These are phyloP conservation scores for Didymella glomerata DNA, from an alignment of 2,329 filamentous ascomycete species.

Conservation along the genomic window DNA sequence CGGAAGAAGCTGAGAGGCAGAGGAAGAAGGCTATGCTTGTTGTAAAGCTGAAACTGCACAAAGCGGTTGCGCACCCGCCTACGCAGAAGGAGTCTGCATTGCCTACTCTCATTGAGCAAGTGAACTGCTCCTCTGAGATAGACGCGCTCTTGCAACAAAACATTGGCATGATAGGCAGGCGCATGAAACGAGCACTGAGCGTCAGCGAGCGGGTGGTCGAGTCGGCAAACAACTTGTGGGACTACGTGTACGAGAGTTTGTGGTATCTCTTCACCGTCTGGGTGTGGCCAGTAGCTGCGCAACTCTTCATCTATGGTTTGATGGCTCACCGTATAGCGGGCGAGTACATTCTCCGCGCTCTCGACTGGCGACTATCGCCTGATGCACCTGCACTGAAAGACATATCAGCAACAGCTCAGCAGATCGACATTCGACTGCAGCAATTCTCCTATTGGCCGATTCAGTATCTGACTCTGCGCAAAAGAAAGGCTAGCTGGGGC, in stretches of 20 bases:
- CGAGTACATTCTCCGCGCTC: slow-evolving; percentile 77
- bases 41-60: slow-evolving; percentile 88
- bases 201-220: slow-evolving; percentile 95
- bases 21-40: slow-evolving; percentile 72
- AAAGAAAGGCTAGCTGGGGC: slow-evolving; percentile 90
- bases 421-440: slow-evolving; percentile 94
- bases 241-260: slow-evolving; percentile 72
- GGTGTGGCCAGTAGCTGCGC: slow-evolving; percentile 77
- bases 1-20: slow-evolving; percentile 74
- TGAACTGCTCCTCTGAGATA: slow-evolving; percentile 95
- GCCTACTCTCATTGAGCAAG: slow-evolving; percentile 84
- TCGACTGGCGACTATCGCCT: slow-evolving; percentile 82
- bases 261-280: slow-evolving; percentile 78
- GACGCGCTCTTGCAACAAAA: slow-evolving; percentile 88
- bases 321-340: slow-evolving; percentile 82
- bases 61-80: slow-evolving; percentile 76
- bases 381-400: slow-evolving; percentile 89
- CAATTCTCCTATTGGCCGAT: slow-evolving; percentile 99
- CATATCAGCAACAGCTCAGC: slow-evolving; percentile 93
- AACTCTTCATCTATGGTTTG: slow-evolving; percentile 77
- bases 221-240: slow-evolving; percentile 86
- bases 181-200: slow-evolving; percentile 84
- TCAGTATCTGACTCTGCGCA: slow-evolving; percentile 90
- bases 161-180: slow-evolving; percentile 80
- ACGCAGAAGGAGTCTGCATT: slow-evolving; percentile 86